A percentile compares a stretch with the other conserved stretches of the same genome.
These are phyloP conservation scores for Chlorella vulgaris DNA, from an alignment of 139 green algal genomes.

Conservation along the genomic window DNA sequence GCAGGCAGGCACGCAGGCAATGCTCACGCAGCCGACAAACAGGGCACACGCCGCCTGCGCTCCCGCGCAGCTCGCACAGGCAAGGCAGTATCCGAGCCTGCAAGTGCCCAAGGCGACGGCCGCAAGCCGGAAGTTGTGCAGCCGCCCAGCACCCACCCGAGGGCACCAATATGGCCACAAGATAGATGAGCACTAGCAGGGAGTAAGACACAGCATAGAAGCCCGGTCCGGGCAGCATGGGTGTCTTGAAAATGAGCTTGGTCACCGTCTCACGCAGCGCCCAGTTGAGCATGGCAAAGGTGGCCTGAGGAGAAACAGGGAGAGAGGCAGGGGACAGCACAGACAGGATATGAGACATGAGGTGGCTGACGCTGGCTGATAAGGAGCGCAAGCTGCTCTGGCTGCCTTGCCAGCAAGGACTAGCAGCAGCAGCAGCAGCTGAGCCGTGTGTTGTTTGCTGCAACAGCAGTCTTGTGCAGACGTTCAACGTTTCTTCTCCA, in stretches of 20 bases:
- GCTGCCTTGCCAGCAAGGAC: no score
- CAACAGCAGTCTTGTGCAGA: no score
- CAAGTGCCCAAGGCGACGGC: no score
- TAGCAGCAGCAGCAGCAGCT: no score
- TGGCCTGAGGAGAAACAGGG: background rate
- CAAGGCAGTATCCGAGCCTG: no score
- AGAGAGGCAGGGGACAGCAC: background rate
- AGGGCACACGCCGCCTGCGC: no score
- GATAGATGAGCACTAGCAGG: slow-evolving; percentile 34
- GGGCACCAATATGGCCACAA: slow-evolving; percentile 42
- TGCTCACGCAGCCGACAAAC: background rate
- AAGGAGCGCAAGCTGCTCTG: no score
- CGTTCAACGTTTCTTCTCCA: no score
- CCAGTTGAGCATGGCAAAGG: slow-evolving; percentile 55
- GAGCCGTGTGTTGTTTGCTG: no score
- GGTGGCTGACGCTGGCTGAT: no score
- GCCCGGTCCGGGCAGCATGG: slow-evolving; percentile 16
- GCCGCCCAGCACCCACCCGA: background rate
- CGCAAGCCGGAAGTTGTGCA: no score
- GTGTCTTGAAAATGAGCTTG: slow-evolving; percentile 22
- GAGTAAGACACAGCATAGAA: slow-evolving; percentile 31
- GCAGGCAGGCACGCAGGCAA: background rate
- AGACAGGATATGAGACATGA: background rate
- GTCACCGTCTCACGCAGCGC: slow-evolving; percentile 45
- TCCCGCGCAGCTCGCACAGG: no score